Base-by-base conservation (phyloP, 2,329 filamentous ascomycete genomes). In the Pseudomassariella vexata region DNA sequence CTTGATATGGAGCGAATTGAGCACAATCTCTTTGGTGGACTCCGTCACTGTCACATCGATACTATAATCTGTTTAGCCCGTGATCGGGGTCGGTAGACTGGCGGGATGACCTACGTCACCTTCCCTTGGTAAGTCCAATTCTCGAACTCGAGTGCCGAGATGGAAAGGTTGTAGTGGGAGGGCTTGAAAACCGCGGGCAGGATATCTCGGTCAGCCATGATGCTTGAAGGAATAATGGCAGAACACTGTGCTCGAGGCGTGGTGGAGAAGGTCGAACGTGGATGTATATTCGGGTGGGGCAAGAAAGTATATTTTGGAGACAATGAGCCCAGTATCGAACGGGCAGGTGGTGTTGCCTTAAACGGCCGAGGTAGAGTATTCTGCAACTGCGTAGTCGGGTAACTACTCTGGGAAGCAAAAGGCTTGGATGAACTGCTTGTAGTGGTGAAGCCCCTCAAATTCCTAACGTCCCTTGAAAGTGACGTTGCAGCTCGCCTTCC, bases 1-100 rank as follows among this genome's bases (percentile, higher is more conserved):
- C 53, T 85, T 84, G 49, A 98, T 73, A 56, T 95, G 80, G 51
- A 92, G 77, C 25, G 84, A 71, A 61, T 98, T 98, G 57, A 96
- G 66, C 24, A 85, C 76, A 40, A 98, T 79, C 46, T 87, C 75
- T 50, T 76, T 85, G 44, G 82, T 83, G 20, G 79, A 65, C 54
- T 81, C 77, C 45, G 72, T 70, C 56, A 96, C 71, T 37, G 82
- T 76, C 37, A 82, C 71, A 45, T 83, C 74, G 56, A 98, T 94
- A 44, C 77, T 82, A 42, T 27, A 11, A 5, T 11, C 3, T 22
- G 21, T 38, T 20, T 38, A 17, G 17, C 22, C 17, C 11, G 16
- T 39, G 29, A 35, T 10, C 12, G 22, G 18, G 20, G 30, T 24
- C 25, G 19, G 19, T 23, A 24, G 5, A n/a, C 23, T 25, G 18